phyloP scores from a whole-genome alignment of 345 rosid species.

The Carallia brachiata region DNA sequence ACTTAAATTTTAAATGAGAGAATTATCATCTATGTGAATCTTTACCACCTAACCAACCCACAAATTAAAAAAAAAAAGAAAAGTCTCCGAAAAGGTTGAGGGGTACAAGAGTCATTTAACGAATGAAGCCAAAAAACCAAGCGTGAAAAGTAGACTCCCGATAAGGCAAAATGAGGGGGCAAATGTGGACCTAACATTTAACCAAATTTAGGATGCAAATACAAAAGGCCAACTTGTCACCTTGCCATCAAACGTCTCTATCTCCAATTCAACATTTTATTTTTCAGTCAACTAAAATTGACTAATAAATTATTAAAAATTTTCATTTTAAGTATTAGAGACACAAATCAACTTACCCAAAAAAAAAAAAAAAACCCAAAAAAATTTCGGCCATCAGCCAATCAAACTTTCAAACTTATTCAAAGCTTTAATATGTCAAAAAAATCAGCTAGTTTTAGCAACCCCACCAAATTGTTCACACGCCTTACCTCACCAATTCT shows the following conservation, averaged over 20 bases:
- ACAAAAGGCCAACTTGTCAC: slow-evolving; percentile 11
- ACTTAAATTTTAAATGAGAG: too few species aligned
- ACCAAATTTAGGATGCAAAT: slow-evolving; percentile 21
- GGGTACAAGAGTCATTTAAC: too few species aligned
- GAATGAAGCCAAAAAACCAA: background rate
- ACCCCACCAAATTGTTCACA: slow-evolving; percentile 16
- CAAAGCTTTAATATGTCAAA: slow-evolving; percentile 18
- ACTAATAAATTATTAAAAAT: slow-evolving; percentile 8
- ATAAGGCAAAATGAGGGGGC: slow-evolving; percentile 10
- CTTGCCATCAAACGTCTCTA: slow-evolving; percentile 1
- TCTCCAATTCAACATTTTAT: background rate
- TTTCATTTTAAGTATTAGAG: slow-evolving; percentile 8
- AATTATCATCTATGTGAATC: too few species aligned
- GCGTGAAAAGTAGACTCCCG: slow-evolving; percentile 11
- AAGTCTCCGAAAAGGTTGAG: too few species aligned
- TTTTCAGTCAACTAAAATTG: slow-evolving; percentile 14
- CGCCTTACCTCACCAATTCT: slow-evolving; percentile 15
- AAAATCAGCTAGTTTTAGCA: slow-evolving; percentile 20
- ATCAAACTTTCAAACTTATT: background rate
- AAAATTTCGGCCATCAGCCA: background rate
- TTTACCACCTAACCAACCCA: too few species aligned
- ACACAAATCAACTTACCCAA: background rate
- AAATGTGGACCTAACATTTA: slow-evolving; percentile 12
- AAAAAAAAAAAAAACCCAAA: background rate
- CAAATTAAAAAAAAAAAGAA: too few species aligned